Evolutionary conservation across 495 filamentous ascomycete genomes (phyloP), one percentile per base, ranked within the genome.

Genomic region (Hyaloscypha bicolor): DNA sequence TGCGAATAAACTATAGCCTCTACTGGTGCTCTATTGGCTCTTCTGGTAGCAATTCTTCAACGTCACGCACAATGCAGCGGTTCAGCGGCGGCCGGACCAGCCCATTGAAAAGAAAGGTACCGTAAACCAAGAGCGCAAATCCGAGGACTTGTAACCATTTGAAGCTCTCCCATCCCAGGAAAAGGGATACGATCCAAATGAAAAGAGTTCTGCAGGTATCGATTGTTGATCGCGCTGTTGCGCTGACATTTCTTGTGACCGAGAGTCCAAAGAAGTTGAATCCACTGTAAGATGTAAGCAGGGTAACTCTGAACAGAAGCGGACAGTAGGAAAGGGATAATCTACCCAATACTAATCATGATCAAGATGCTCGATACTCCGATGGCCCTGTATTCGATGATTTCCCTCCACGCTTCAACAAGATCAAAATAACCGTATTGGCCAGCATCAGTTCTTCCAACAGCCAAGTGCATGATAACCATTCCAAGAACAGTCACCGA

Each of bases 241-340:
- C 95, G 53, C 88, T 92, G 60, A 99, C 93, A 69, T 79, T 87
- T 45, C 92, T 87, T 3, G 95, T 99, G 9, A 99, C 94, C 6
- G 89, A 91, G 19, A 99, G 87, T 35, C 95, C 95, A 78, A 99
- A 99, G 83, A 94, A 98, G 80, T 99, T 99, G 87, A 97, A 99
- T 60, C 94, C 93, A 45, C 93, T 94, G 71, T 8, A 21, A 56
- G 9, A 29, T 25, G 37, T 55, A 62, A 61, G 57, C 12, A 37
- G 35, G 12, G 6, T 37, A 25, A 25, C 35, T 37, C 35, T 63
- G 55, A 55, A 32, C 55, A 55, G 65, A 58, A 62, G 9, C 55
- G 51, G n/a, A 31, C 45, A 63, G 30, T 9, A 25, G 45, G 45
- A 35, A 35, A 64, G n/a, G 33, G 16, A 51, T 19, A 64, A 81